These are phyloP conservation scores for Nevesoporus exiguus DNA, from an alignment of 768 basidiomycete genomes.

Conservation along the genomic window DNA sequence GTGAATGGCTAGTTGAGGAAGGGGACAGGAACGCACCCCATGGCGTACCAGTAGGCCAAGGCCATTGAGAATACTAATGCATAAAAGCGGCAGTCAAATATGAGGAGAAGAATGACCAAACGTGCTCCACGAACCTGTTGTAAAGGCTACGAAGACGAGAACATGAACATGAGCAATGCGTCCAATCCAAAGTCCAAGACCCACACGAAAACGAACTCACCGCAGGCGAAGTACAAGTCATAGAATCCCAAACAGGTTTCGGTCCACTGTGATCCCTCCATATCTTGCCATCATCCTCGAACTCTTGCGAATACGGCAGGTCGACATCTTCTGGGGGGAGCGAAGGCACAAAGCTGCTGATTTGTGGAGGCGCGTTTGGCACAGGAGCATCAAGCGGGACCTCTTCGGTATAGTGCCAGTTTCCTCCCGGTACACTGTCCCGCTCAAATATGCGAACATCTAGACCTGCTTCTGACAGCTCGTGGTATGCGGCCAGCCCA, in stretches of 20 bases:
- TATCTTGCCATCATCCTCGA: constrained; percentile 2
- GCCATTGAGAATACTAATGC: constrained; percentile 13
- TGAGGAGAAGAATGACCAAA: neutral
- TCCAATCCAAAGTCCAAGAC: too few relatives aligned
- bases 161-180: neutral
- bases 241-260: constrained; percentile 14
- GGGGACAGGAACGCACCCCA: constrained; percentile 7
- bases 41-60: constrained; percentile 13
- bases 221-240: constrained; percentile 13
- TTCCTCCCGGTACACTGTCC: constrained; percentile 9
- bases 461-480: constrained; percentile 14
- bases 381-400: constrained; percentile 7
- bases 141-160: neutral
- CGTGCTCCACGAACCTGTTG: neutral
- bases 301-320: constrained; percentile 10
- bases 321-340: constrained; percentile 1
- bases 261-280: constrained; percentile 10
- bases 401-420: constrained; percentile 18
- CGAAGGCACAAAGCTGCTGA: constrained; percentile 9
- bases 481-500: constrained; percentile 9
- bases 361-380: constrained; percentile 4
- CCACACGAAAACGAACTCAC: too few relatives aligned
- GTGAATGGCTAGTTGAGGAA: neutral
- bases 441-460: constrained; percentile 20
- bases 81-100: neutral